Evolutionary conservation across 2,329 filamentous ascomycete species (phyloP), one percentile per base, ranked within the genome.

Genomic region (Ophiostoma sp.): DNA sequence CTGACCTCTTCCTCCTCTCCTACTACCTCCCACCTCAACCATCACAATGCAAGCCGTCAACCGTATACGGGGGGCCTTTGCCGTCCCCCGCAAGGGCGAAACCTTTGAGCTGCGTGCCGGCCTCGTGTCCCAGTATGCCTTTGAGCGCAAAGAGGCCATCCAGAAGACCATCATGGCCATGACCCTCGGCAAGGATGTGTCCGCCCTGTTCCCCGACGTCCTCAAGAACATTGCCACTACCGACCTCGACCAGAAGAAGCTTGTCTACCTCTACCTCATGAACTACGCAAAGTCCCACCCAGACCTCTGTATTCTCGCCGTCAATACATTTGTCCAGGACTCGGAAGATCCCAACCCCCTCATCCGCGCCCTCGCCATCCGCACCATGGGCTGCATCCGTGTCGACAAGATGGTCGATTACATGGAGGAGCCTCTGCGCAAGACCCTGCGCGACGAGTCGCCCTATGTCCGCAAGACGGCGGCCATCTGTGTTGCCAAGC

Each of bases 81-180:
- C 92, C 79, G 90, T 89, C 79, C 95, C 95, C 76, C 89, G 90
- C 78, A 99, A 99, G 84, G 95, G 95, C 80, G 95, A 99, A 83
- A 99, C 95, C 20, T 98, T 97, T 79, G 95, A 99, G 85, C 83
- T 99, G 81, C 90, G 95, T 79, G 93, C 94, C 74, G 95, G 95
- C 54, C 84, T 99, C 79, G 95, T 96, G 74, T 99, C 95, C 74
- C 95, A 99, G 83, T 99, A 98, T 90, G 95, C 95, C 72, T 97
- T 96, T 82, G 95, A 99, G 87, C 90, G 93, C 77, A 99, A 99
- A 81, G 95, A 99, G 84, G 92, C 95, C 33, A 99, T 99, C 76
- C 95, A 99, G 79, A 98, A 97, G 86, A 99, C 95, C 74, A 99
- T 99, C 83, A 98, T 98, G 94, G 94, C 95, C 79, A 99, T 99